These are phyloP conservation scores for Acacia crassicarpa DNA, from an alignment of 306 rosid genomes.

Conservation along the genomic window DNA sequence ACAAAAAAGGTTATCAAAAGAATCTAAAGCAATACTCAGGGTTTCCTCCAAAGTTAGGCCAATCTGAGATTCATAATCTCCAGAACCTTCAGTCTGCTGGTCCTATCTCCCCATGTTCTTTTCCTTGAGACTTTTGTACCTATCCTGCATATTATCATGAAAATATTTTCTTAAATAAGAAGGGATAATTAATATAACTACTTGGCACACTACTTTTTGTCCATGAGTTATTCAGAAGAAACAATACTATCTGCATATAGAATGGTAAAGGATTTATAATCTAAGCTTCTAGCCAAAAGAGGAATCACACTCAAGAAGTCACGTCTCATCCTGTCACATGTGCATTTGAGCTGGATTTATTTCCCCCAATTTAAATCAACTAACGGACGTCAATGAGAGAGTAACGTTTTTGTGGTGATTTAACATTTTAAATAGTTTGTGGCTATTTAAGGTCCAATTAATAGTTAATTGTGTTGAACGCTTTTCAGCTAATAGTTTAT, in stretches of 20 bases:
- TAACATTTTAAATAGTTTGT: too few species aligned
- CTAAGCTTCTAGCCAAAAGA: constrained; percentile 13
- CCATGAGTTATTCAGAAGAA: constrained; percentile 35
- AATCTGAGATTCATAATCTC: constrained; percentile 41
- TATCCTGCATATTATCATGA: constrained; percentile 56
- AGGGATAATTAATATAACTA: constrained; percentile 22
- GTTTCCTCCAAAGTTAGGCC: constrained; percentile 72
- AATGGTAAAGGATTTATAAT: constrained; percentile 13
- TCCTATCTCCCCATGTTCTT: constrained; percentile 42
- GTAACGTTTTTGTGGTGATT: too few species aligned
- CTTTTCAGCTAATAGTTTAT: too few species aligned
- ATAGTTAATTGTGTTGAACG: too few species aligned
- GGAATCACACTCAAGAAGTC: constrained; percentile 4
- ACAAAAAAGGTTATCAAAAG: constrained; percentile 95
- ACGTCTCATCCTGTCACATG: too few species aligned
- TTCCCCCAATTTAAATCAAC: too few species aligned
- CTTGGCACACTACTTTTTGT: not conserved
- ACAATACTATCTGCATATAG: constrained; percentile 27
- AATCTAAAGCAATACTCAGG: constrained; percentile 83
- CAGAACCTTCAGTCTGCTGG: constrained; percentile 44
- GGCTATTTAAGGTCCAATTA: too few species aligned
- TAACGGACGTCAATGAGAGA: too few species aligned
- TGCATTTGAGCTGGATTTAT: too few species aligned
- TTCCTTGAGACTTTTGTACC: constrained; percentile 67
- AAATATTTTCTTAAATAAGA: constrained; percentile 24